Base-by-base conservation (phyloP, 305 asterid species). In the Lippia alba region DNA sequence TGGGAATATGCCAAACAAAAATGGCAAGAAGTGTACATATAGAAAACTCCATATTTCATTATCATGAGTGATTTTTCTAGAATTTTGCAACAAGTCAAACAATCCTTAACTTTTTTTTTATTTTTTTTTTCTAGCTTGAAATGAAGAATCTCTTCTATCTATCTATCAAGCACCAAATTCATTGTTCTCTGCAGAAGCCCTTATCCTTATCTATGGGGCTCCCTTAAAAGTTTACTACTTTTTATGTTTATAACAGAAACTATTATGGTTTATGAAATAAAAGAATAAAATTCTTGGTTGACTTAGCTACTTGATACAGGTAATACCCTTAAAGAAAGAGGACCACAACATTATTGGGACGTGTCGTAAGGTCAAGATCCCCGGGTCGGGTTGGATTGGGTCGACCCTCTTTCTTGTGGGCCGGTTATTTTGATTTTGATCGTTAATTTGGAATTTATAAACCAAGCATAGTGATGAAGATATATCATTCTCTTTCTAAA, bases 81-180 rank as follows among this genome's bases (percentile, higher is more conserved):
- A 18, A 30, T 7, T 46, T 46, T 64, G 69, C 45, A 48, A n/a
- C 3, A 16, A 62, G 46, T 32, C 32, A 50, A 19, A 49, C 5
- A 65, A 19, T 48, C 50, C 57, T 14, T 44, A 14, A 64, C 69
- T 46, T 46, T 44, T 11, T 46, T 49, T 24, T 10, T n/a, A n/a
- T n/a, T 24, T 24, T 24, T 24, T 24, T 24, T 24, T 24, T 24
- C 30, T 24, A 24, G 30, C 30, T 24, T 3, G 30, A 24, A 49
- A 48, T 24, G 9, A n/a, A 51, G 61, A 51, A 66, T 54, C 32
- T 16, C 56, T 50, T 36, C 30, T 24, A 24, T 36, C 30, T 24
- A 24, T 36, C 41, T 36, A 36, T 36, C 6, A 8, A 36, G 41
- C 41, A 36, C 41, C 41, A 36, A 24, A 36, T 15, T n/a, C 50